Evolutionary conservation across 768 basidiomycete species (phyloP).

Genomic region (Galerina marginata): DNA sequence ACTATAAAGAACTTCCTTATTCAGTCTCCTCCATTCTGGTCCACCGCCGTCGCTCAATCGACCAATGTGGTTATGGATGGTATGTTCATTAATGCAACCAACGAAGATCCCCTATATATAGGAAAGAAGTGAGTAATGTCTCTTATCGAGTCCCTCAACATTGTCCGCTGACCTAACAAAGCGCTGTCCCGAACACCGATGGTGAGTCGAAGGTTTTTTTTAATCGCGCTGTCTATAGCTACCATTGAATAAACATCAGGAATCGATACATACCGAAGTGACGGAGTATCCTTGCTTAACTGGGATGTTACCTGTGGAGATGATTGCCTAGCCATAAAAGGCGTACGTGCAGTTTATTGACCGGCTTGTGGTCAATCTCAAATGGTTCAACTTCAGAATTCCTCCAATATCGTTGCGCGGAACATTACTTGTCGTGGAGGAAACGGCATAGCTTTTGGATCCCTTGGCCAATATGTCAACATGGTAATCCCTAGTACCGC

Average conservation of each 20-base stretch:
- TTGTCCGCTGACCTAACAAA: background rate
- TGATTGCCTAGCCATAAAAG: slow-evolving; percentile 70
- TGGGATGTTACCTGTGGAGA: slow-evolving; percentile 70
- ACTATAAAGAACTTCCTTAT: slow-evolving; percentile 54
- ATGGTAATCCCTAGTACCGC: slow-evolving; percentile 37
- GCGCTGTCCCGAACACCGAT: slow-evolving; percentile 61
- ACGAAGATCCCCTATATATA: slow-evolving; percentile 52
- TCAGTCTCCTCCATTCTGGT: slow-evolving; percentile 64
- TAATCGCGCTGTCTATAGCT: too few species aligned
- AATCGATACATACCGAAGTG: slow-evolving; percentile 60
- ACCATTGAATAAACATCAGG: slow-evolving; percentile 33
- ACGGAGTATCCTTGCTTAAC: slow-evolving; percentile 51
- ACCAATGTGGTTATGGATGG: slow-evolving; percentile 56
- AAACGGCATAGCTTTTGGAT: slow-evolving; percentile 66
- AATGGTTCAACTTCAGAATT: slow-evolving; percentile 45
- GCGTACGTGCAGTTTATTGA: slow-evolving; percentile 39
- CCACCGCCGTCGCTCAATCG: slow-evolving; percentile 60
- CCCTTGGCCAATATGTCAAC: slow-evolving; percentile 60
- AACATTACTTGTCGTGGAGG: slow-evolving; percentile 62
- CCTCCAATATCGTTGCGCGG: slow-evolving; percentile 52
- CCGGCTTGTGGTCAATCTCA: background rate
- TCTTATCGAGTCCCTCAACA: background rate
- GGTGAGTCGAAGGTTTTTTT: slow-evolving; percentile 33
- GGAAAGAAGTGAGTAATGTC: slow-evolving; percentile 52
- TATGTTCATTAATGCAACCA: slow-evolving; percentile 63